A percentile compares a stretch with the other conserved stretches of the same genome.
Evolutionary conservation across 805 yeast genomes (phyloP).

Genomic region (Candida easanensis): DNA sequence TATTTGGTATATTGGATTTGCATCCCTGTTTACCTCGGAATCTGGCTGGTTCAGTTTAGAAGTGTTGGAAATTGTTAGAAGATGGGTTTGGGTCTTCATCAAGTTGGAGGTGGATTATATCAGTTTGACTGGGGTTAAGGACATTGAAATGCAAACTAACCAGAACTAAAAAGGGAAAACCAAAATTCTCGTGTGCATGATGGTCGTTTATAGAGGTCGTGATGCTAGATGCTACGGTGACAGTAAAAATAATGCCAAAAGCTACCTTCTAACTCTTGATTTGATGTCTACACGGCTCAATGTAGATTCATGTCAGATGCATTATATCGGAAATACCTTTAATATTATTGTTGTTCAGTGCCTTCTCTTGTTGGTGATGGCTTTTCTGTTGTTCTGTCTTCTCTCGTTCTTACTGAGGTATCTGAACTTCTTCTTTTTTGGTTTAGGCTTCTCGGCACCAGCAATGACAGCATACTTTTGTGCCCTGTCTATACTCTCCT

Average conservation of each 20-base stretch:
- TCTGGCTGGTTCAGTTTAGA: slow-evolving; percentile 68
- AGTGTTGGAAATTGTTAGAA: slow-evolving; percentile 69
- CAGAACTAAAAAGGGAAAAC: background rate
- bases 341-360: background rate
- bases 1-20: slow-evolving; percentile 8
- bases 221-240: no score
- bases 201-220: no score
- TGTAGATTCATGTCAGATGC: no score
- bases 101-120: slow-evolving; percentile 72
- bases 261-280: background rate
- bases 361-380: slow-evolving; percentile 35
- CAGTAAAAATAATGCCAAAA: no score
- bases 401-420: slow-evolving; percentile 83
- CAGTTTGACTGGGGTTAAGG: slow-evolving; percentile 4
- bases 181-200: no score
- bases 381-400: slow-evolving; percentile 51
- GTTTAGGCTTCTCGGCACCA: slow-evolving; percentile 26
- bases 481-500: slow-evolving; percentile 74
- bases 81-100: slow-evolving; percentile 88
- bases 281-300: no score
- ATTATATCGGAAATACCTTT: no score
- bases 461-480: slow-evolving; percentile 71
- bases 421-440: slow-evolving; percentile 78
- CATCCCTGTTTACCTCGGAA: slow-evolving; percentile 32
- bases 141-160: slow-evolving; percentile 11